Evolutionary conservation across 805 yeast genomes (phyloP), one percentile per base, ranked within the genome.

Genomic region (Sugiyamaella mastotermitis): DNA sequence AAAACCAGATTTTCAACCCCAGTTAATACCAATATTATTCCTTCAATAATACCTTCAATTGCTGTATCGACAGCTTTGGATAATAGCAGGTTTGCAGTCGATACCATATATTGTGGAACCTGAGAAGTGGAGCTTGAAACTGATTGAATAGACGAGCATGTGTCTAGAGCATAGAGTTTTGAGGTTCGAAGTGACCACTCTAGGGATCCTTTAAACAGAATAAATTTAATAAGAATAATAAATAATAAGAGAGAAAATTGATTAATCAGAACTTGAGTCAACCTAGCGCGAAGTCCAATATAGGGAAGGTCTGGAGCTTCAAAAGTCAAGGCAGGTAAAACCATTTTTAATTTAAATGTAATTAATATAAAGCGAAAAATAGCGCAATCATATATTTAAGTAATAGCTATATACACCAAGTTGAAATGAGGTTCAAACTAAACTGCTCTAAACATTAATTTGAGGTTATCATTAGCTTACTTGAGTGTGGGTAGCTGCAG

Each of bases 1-100:
- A 75, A 53, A 0, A 84, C 55, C 28, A 87, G 46, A 29, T 69
- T 66, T 48, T 83, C 80, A 5, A 79, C 62, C 0, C 77, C 80
- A 0, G 75, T 71, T 0, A 84, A 53, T 8, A 76, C 50, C 33
- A 77, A 41, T 1, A 66, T 51, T 8, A 83, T 38, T 0, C 71
- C 47, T 2, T 64, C 56, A 20, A 71, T 50, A 7, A 77, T 60
- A 0, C 69, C 75, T 7, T 65, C 57, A 24, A 78, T 69, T 0
- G 78, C 53, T 27, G 69, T 67, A 10, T 69, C 65, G 26, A 83
- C 52, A 0, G 72, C 58, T 14, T 65, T 60, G 3, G 68, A 62
- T 2, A 81, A 54, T 38, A 81, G 48, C 32, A 56, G 58, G 49
- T 81, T 79, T 2, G 82, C 72, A n/a, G 74, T 58, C 15, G 55